Evolutionary conservation across 2,329 filamentous ascomycete species (phyloP).

Genomic region (Emergomyces pasteurianus): DNA sequence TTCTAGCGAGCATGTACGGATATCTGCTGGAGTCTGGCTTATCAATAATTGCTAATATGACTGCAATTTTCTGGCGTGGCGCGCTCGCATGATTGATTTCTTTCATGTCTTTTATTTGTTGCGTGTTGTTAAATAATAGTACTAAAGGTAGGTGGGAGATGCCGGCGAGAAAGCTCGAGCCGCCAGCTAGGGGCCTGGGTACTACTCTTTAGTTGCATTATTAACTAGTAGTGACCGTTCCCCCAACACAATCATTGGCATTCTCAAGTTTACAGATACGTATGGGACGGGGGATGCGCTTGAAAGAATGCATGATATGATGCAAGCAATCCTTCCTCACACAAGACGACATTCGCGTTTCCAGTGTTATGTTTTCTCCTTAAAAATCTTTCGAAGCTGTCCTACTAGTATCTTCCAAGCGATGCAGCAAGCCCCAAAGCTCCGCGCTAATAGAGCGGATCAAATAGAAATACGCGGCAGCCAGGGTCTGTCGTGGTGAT

Average conservation of each 20-base stretch:
- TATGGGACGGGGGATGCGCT: background rate
- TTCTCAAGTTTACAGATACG: background rate
- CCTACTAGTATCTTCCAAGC: background rate
- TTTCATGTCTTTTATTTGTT: too few species aligned
- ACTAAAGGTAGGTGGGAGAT: too few species aligned
- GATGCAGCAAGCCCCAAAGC: background rate
- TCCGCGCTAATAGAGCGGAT: background rate
- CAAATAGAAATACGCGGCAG: background rate
- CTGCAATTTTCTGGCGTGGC: background rate
- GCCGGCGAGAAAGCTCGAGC: background rate
- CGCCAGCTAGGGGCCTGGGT: background rate
- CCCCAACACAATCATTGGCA: background rate
- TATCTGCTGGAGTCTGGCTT: background rate
- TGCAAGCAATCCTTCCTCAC: background rate
- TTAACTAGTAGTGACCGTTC: background rate
- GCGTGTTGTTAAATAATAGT: too few species aligned
- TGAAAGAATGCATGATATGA: background rate
- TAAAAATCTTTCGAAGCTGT: background rate
- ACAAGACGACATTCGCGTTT: background rate
- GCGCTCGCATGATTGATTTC: background rate
- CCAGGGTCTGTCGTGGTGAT: background rate
- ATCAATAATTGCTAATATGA: background rate
- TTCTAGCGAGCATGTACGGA: background rate
- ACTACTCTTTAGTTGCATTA: background rate
- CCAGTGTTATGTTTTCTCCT: background rate